A percentile compares a stretch with the other conserved stretches of the same genome.
phyloP scores from a whole-genome alignment of 257 asterid genomes.

The Solanum dulcamara region DNA sequence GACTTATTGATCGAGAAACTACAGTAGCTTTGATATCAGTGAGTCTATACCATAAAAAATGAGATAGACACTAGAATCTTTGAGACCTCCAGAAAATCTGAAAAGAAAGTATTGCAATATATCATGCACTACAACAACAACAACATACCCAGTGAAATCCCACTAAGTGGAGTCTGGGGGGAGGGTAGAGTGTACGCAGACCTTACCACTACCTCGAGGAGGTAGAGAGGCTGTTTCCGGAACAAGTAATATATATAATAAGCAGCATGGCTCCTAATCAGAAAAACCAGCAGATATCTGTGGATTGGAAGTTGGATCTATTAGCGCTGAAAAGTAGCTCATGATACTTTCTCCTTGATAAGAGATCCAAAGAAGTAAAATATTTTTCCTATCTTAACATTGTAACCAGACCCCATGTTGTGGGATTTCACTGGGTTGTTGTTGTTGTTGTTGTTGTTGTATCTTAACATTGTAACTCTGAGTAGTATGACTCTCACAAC shows the following conservation, averaged over 20 bases:
- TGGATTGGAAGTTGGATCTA: background rate
- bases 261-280: background rate
- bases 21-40: background rate
- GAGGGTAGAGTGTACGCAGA: too few species aligned
- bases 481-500: background rate
- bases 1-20: background rate
- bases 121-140: too few species aligned
- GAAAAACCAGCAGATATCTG: background rate
- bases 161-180: too few species aligned
- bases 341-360: background rate
- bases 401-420: too few species aligned
- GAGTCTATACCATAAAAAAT: background rate
- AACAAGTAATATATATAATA: background rate
- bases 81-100: background rate
- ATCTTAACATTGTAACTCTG: background rate
- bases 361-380: background rate
- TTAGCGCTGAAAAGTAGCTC: background rate
- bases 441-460: too few species aligned
- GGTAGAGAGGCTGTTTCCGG: too few species aligned
- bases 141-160: too few species aligned
- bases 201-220: too few species aligned
- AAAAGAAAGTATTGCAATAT: background rate
- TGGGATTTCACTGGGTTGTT: too few species aligned
- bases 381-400: background rate
- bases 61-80: background rate